Percentiles rank a stretch among this genome's conserved stretches.
These are phyloP conservation scores for Hippophae tibetana DNA, from an alignment of 306 rosid species.

Conservation along the genomic window DNA sequence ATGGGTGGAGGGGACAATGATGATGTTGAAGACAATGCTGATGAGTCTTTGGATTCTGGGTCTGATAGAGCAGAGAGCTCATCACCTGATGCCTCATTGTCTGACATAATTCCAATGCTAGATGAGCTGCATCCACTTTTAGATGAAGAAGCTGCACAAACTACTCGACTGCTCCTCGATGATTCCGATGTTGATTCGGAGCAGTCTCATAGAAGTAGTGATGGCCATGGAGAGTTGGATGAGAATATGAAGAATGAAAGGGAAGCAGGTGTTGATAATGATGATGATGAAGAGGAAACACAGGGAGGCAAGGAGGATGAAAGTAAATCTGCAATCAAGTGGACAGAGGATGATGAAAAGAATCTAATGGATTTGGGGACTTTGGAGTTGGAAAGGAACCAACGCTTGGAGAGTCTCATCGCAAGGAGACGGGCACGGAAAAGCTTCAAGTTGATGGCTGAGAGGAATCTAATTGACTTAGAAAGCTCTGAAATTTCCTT, in stretches of 20 bases:
- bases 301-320: conserved; percentile 78
- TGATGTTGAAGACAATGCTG: conserved; percentile 23
- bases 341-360: conserved; percentile 96
- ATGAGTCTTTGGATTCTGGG: conserved; percentile 9
- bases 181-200: no score
- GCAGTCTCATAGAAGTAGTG: no score
- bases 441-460: conserved; percentile 38
- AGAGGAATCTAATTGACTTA: conserved; percentile 85
- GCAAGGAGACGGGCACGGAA: conserved; percentile 82
- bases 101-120: conserved; percentile 22
- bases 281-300: conserved; percentile 46
- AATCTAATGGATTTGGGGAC: conserved; percentile 88
- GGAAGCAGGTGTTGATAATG: conserved; percentile 29
- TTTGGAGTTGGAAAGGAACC: conserved; percentile 87
- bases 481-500: conserved; percentile 51
- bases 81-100: conserved; percentile 25
- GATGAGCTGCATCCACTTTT: conserved; percentile 28
- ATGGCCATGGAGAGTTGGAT: no score
- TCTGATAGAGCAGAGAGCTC: conserved; percentile 17
- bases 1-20: conserved; percentile 18
- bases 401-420: conserved; percentile 75
- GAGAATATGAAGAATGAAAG: not conserved
- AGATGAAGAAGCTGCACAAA: conserved; percentile 9
- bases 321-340: conserved; percentile 85
- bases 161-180: no score